phyloP scores from a whole-genome alignment of 1,139 yeast genomes.

The Pichia sp. region DNA sequence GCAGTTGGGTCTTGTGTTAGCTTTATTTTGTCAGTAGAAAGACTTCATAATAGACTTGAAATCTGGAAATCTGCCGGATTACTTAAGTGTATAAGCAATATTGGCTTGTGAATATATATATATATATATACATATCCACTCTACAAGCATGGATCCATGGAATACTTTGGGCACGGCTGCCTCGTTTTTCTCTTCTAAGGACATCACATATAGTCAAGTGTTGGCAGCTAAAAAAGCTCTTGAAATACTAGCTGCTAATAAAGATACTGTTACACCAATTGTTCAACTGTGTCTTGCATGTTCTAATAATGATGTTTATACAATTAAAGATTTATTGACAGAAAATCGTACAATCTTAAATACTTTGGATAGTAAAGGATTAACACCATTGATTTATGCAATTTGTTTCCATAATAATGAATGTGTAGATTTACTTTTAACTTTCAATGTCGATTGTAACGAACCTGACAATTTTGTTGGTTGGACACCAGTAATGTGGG shows the following conservation, averaged over 20 bases:
- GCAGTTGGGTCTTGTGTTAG: too few relatives aligned
- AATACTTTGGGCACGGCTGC: slow-evolving; percentile 19
- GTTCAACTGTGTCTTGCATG: slow-evolving; percentile 40
- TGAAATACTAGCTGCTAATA: slow-evolving; percentile 25
- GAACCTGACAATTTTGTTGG: slow-evolving; percentile 33
- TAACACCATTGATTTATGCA: slow-evolving; percentile 47
- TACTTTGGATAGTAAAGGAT: slow-evolving; percentile 36
- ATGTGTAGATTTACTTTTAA: slow-evolving; percentile 39
- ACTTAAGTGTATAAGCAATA: too few relatives aligned
- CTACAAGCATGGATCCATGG: slow-evolving; percentile 27
- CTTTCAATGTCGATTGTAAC: slow-evolving; percentile 31
- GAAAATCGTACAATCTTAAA: slow-evolving; percentile 33
- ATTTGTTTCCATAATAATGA: slow-evolving; percentile 43
- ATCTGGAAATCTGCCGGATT: too few relatives aligned
- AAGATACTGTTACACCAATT: slow-evolving; percentile 22
- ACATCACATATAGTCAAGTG: slow-evolving; percentile 32
- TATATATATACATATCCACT: too few relatives aligned
- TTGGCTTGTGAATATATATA: too few relatives aligned
- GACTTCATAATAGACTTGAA: too few relatives aligned
- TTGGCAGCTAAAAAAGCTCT: slow-evolving; percentile 44
- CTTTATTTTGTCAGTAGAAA: too few relatives aligned
- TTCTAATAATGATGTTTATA: slow-evolving; percentile 45
- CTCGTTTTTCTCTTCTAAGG: slow-evolving; percentile 19
- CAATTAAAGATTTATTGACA: slow-evolving; percentile 36
- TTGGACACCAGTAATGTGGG: slow-evolving; percentile 47